Base-by-base conservation (phyloP, 106 monocot species). In the Vanilla planifolia region DNA sequence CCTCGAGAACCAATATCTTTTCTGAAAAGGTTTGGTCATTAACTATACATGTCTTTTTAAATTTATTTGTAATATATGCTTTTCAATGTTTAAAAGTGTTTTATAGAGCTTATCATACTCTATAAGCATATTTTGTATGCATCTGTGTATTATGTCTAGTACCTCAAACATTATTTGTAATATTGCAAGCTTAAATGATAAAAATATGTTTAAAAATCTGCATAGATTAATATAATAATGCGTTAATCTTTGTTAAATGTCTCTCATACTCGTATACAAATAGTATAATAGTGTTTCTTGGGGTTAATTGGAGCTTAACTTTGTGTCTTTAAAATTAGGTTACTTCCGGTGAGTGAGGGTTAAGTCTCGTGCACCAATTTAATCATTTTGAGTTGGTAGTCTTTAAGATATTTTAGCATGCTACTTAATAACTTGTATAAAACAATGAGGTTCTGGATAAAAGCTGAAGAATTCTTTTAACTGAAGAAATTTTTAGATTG, bases 1-100 rank as follows among this genome's bases (percentile, higher is more conserved):
- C 80, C 70, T 59, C 73, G 73, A 22, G 76, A 71, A 48, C 70
- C 70, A 23, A 80, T 85, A 64, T 63, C 71, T 37, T 85, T 85
- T 48, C 80, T 73, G 85, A 41, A 62, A 71, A 77, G 80, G 85
- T 85, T 47, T 9, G 11, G 16, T 8, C 35, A 33, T 33, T 19
- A 57, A 16, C 16, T 5, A 35, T 35, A 57, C n/a, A n/a, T n/a
- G n/a, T n/a, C n/a, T n/a, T n/a, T n/a, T n/a, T n/a, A n/a, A n/a
- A n/a, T n/a, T n/a, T n/a, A n/a, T n/a, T n/a, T n/a, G n/a, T n/a
- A n/a, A n/a, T n/a, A n/a, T n/a, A n/a, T n/a, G n/a, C n/a, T n/a
- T n/a, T n/a, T n/a, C n/a, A n/a, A n/a, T n/a, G n/a, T n/a, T n/a
- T n/a, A n/a, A n/a, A n/a, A n/a, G n/a, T n/a, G n/a, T n/a, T n/a